A percentile compares a stretch with the other conserved stretches of the same genome.
Conservation (phyloP, 2,329 filamentous ascomycete genomes). For the Epichloe hybrida region DNA sequence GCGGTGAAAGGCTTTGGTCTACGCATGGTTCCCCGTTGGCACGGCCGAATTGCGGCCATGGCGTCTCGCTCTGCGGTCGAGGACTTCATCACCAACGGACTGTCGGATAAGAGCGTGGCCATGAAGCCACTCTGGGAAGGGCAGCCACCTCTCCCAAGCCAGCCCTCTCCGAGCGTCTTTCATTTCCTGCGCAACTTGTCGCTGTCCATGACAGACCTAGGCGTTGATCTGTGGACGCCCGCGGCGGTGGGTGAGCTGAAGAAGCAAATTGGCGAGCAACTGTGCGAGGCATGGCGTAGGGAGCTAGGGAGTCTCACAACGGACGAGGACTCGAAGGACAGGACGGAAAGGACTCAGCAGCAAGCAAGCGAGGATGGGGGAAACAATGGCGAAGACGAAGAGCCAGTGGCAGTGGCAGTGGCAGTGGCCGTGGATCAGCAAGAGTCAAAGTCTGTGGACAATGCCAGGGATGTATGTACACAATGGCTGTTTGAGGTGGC, state of each 20-base stretch:
- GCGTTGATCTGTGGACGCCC: slow-evolving; percentile 71
- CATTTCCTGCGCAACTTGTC: slow-evolving; percentile 54
- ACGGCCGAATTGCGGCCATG: slow-evolving; percentile 43
- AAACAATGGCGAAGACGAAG: not conserved
- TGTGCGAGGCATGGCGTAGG: slow-evolving; percentile 36
- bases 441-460: slow-evolving; percentile 11
- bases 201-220: slow-evolving; percentile 52
- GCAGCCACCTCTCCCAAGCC: slow-evolving; percentile 56
- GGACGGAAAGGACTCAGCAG: too few relatives aligned
- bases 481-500: slow-evolving; percentile 51
- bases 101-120: slow-evolving; percentile 35
- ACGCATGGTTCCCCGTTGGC: slow-evolving; percentile 48
- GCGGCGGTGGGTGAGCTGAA: slow-evolving; percentile 53
- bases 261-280: slow-evolving; percentile 32
- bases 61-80: slow-evolving; percentile 37
- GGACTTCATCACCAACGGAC: slow-evolving; percentile 27
- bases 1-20: slow-evolving; percentile 43
- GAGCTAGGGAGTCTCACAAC: slow-evolving; percentile 21
- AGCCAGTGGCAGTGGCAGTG: too few relatives aligned
- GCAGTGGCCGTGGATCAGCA: too few relatives aligned
- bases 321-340: too few relatives aligned
- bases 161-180: slow-evolving; percentile 65
- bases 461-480: slow-evolving; percentile 32
- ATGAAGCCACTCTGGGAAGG: slow-evolving; percentile 71
- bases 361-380: not conserved